Percentiles rank a stretch among this genome's conserved stretches.
These are phyloP conservation scores for Cyclostephanos invisitatus DNA, from an alignment of 108 stramenopile genomes.

Conservation along the genomic window DNA sequence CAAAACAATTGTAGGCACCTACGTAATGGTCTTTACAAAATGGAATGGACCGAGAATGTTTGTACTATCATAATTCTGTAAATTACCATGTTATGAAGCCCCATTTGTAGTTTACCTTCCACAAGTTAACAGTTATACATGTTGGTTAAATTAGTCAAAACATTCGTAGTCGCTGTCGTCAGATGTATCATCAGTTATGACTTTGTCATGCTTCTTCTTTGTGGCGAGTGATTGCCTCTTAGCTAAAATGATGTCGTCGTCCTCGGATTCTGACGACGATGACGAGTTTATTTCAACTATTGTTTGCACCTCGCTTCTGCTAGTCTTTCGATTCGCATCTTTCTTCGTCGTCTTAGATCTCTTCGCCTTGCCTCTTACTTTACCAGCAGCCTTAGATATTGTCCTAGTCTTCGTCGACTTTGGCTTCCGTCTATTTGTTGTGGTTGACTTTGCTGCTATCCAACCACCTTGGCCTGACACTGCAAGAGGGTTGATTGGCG, in stretches of 20 bases:
- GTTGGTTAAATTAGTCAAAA: not conserved
- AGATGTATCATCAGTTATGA: constrained; percentile 26
- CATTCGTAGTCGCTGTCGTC: constrained; percentile 13
- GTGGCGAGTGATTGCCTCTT: constrained; percentile 7
- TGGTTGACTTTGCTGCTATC: constrained; percentile 32
- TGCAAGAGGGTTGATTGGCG: constrained; percentile 22
- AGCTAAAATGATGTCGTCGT: constrained; percentile 8
- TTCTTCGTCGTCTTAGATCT: not conserved
- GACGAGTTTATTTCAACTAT: constrained; percentile 59
- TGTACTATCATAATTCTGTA: no score
- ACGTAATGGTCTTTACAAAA: no score
- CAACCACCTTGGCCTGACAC: constrained; percentile 42
- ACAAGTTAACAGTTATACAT: no score
- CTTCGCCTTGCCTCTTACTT: constrained; percentile 34
- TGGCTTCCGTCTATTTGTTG: constrained; percentile 3
- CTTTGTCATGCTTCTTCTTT: constrained; percentile 18
- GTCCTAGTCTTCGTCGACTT: constrained; percentile 18
- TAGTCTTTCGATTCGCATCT: constrained; percentile 9
- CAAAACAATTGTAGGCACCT: no score
- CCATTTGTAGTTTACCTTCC: no score
- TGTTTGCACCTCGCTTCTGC: constrained; percentile 15
- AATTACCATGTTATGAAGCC: no score
- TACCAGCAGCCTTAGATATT: constrained; percentile 8
- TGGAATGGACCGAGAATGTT: no score
- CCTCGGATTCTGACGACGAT: constrained; percentile 39